Evolutionary conservation across 2,329 filamentous ascomycete genomes (phyloP).

Genomic region (Penicillium sp.): DNA sequence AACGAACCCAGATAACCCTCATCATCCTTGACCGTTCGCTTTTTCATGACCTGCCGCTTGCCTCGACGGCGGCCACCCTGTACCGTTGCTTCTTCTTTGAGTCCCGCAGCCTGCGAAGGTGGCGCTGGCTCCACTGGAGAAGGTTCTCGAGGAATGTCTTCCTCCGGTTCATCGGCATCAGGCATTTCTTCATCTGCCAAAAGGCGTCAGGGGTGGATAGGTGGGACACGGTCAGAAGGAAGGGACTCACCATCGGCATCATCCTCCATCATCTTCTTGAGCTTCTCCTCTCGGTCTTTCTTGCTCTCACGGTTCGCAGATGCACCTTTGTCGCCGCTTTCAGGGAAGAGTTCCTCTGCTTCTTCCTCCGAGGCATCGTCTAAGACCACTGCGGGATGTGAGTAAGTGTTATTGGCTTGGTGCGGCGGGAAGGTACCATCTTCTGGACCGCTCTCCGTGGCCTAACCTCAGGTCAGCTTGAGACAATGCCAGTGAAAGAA

Average conservation of each 20-base stretch:
- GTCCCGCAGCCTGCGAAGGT: constrained; percentile 43
- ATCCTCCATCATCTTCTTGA: constrained; percentile 71
- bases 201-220: constrained; percentile 2
- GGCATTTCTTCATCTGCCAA: constrained; percentile 52
- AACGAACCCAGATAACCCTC: constrained; percentile 78
- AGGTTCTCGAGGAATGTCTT: constrained; percentile 33
- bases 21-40: constrained; percentile 78
- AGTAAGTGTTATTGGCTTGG: constrained; percentile 15
- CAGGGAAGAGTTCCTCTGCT: constrained; percentile 47
- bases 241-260: constrained; percentile 30
- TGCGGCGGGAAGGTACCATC: constrained; percentile 41
- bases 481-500: constrained; percentile 12
- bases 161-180: constrained; percentile 41
- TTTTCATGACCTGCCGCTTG: constrained; percentile 75
- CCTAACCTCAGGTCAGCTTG: too few species aligned
- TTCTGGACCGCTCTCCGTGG: constrained; percentile 39
- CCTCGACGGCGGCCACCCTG: constrained; percentile 66
- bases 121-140: constrained; percentile 34
- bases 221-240: too few species aligned
- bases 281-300: constrained; percentile 59
- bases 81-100: constrained; percentile 48
- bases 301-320: constrained; percentile 44
- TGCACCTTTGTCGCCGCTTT: constrained; percentile 32
- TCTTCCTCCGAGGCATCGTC: constrained; percentile 55
- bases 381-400: constrained; percentile 39